phyloP scores from a whole-genome alignment of 108 stramenopile species.

The Cyclostephanos invisitatus region DNA sequence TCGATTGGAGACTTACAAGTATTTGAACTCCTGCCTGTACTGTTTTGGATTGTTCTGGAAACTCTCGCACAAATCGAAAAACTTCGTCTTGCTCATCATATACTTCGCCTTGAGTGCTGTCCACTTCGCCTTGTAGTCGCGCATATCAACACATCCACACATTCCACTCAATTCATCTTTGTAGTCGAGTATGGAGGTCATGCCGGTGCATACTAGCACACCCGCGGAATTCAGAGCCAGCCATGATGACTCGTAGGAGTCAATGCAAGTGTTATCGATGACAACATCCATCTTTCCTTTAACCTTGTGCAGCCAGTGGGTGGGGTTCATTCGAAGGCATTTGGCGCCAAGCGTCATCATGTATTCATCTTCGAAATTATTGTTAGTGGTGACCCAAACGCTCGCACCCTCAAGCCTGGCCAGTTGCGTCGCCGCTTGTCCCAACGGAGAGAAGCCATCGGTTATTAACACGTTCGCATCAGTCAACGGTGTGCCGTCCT shows the following conservation, averaged over 20 bases:
- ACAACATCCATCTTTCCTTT: conserved; percentile 66
- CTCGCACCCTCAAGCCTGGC: conserved; percentile 61
- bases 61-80: conserved; percentile 48
- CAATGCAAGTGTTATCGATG: conserved; percentile 65
- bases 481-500: conserved; percentile 44
- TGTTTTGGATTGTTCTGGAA: conserved; percentile 42
- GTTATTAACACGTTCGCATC: conserved; percentile 67
- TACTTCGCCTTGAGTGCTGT: conserved; percentile 52
- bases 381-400: conserved; percentile 55
- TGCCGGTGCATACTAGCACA: conserved; percentile 47
- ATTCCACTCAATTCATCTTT: conserved; percentile 22
- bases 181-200: conserved; percentile 19
- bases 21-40: conserved; percentile 52
- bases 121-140: conserved; percentile 40
- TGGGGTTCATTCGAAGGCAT: conserved; percentile 49
- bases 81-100: conserved; percentile 53
- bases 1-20: conserved; percentile 15
- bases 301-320: conserved; percentile 52
- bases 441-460: conserved; percentile 61
- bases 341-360: conserved; percentile 44
- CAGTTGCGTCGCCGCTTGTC: conserved; percentile 64
- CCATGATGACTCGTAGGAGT: conserved; percentile 44
- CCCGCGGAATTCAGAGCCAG: conserved; percentile 52
- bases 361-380: conserved; percentile 47
- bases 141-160: conserved; percentile 47